These are phyloP conservation scores for Trifolium dubium DNA, from an alignment of 306 rosid genomes.

Conservation along the genomic window DNA sequence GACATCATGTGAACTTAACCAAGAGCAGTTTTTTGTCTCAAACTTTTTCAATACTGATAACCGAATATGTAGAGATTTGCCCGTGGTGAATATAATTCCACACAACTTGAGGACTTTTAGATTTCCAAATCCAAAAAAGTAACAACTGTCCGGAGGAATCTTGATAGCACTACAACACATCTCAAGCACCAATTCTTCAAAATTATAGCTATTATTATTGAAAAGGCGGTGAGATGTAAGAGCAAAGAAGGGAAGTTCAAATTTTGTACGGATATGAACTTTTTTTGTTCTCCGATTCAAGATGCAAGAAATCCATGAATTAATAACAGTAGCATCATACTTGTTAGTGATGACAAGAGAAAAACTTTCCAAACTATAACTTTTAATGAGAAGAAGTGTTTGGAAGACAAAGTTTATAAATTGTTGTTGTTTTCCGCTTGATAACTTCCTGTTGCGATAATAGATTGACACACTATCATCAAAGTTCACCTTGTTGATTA, in stretches of 20 bases:
- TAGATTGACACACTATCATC: background rate
- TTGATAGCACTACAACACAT: background rate
- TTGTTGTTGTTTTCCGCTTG: background rate
- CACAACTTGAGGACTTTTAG: background rate
- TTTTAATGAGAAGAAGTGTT: background rate
- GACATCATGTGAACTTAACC: background rate
- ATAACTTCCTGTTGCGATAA: background rate
- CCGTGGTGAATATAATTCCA: background rate
- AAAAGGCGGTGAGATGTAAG: background rate
- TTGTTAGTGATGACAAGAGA: background rate
- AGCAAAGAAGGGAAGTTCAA: background rate
- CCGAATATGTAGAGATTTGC: background rate
- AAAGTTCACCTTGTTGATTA: background rate
- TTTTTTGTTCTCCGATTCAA: background rate
- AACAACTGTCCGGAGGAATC: background rate
- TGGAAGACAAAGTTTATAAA: background rate
- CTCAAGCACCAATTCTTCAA: background rate
- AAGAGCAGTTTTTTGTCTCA: background rate
- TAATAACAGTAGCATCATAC: background rate
- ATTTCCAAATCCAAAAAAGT: background rate
- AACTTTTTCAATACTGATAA: background rate
- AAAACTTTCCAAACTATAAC: background rate
- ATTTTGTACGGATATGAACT: background rate
- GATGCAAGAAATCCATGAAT: conserved; percentile 24
- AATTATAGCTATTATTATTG: background rate